Percentiles rank a stretch among this genome's conserved stretches.
Conservation (phyloP, 1,284 basidiomycete genomes). For the Ustilago bromivora region DNA sequence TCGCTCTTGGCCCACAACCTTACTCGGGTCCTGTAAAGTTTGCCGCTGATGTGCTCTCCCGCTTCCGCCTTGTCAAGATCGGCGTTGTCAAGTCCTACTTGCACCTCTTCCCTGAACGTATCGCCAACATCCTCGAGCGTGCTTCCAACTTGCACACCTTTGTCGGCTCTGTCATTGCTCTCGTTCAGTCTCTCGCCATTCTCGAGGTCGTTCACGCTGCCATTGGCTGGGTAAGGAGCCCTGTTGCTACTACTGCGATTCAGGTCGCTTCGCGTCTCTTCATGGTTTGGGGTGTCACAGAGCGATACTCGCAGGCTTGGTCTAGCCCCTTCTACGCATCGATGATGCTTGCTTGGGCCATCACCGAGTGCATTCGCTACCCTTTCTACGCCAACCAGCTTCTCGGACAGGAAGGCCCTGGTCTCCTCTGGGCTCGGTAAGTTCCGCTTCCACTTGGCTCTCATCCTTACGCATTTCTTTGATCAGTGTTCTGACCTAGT, state of each 20-base stretch:
- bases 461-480: neutral
- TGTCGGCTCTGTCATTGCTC: conserved; percentile 57
- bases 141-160: conserved; percentile 50
- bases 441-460: neutral
- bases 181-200: conserved; percentile 61
- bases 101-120: conserved; percentile 42
- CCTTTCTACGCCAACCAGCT: conserved; percentile 85
- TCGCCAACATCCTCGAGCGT: conserved; percentile 51
- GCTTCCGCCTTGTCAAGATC: conserved; percentile 54
- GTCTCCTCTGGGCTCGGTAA: conserved; percentile 59
- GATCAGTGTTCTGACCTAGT: neutral
- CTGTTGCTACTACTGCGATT: conserved; percentile 82
- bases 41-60: conserved; percentile 37
- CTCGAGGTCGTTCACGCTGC: conserved; percentile 77
- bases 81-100: conserved; percentile 47
- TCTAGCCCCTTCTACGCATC: conserved; percentile 84
- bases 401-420: conserved; percentile 48
- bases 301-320: conserved; percentile 59
- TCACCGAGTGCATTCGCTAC: conserved; percentile 93
- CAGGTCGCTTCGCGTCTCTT: conserved; percentile 90
- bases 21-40: conserved; percentile 38
- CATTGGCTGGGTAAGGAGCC: conserved; percentile 84
- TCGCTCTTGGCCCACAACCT: conserved; percentile 51
- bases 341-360: conserved; percentile 93
- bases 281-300: conserved; percentile 80